Conservation (phyloP, 139 green algal species). For the Picochlorum costavermella region DNA sequence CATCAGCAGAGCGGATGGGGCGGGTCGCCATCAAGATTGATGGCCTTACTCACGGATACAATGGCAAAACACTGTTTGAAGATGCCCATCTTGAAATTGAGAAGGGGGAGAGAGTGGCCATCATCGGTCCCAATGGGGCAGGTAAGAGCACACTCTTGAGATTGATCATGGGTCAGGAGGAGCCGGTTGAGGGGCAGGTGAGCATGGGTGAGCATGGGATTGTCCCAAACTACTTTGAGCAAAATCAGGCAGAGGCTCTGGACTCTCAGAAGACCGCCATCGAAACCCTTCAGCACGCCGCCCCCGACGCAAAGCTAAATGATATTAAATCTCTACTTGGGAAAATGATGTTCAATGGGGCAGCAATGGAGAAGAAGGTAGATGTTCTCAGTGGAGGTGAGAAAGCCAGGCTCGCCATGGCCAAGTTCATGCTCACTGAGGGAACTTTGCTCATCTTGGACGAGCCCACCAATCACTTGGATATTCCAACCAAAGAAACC, state of each 20-base stretch:
- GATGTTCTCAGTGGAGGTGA: slow-evolving; percentile 71
- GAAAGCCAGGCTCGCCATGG: slow-evolving; percentile 90
- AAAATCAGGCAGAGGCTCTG: slow-evolving; percentile 94
- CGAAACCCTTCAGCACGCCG: slow-evolving; percentile 63
- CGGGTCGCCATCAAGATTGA: slow-evolving; percentile 50
- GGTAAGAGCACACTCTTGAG: slow-evolving; percentile 95
- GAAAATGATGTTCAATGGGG: slow-evolving; percentile 86
- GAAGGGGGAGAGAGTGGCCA: slow-evolving; percentile 88
- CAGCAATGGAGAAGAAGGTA: slow-evolving; percentile 82
- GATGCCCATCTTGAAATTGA: slow-evolving; percentile 72
- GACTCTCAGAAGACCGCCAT: slow-evolving; percentile 76
- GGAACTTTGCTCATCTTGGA: slow-evolving; percentile 88
- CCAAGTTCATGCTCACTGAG: slow-evolving; percentile 98
- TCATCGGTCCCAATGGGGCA: slow-evolving; percentile 89
- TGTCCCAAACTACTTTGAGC: slow-evolving; percentile 93
- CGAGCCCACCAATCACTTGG: slow-evolving; percentile 98
- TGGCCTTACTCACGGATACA: slow-evolving; percentile 83
- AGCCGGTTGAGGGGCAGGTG: slow-evolving; percentile 48
- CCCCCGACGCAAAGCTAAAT: slow-evolving; percentile 72
- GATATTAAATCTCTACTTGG: slow-evolving; percentile 92
- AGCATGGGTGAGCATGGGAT: slow-evolving; percentile 74
- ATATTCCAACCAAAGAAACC: slow-evolving; percentile 98
- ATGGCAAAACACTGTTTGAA: slow-evolving; percentile 62
- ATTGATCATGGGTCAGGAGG: slow-evolving; percentile 86
- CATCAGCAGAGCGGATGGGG: slow-evolving; percentile 63